Conservation (phyloP, 2,329 filamentous ascomycete species). For the Tolypocladium nubicola region DNA sequence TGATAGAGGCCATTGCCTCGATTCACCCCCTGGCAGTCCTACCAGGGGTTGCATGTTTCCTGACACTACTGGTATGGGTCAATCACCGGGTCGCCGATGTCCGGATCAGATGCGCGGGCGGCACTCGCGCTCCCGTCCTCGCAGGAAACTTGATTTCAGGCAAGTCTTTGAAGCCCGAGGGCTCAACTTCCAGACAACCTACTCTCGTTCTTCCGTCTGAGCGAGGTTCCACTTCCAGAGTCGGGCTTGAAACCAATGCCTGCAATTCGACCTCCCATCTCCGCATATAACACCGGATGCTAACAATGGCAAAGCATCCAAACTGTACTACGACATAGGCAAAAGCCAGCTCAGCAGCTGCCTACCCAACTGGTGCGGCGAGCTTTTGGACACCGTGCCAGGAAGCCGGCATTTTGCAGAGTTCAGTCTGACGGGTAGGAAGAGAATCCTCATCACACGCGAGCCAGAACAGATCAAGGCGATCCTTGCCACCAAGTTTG, state of each 20-base stretch:
- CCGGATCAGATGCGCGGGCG: conserved; percentile 19
- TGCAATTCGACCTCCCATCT: not conserved
- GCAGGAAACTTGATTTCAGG: conserved; percentile 23
- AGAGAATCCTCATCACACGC: conserved; percentile 30
- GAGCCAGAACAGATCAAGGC: conserved; percentile 49
- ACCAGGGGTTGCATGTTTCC: not conserved
- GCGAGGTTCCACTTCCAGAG: too few species aligned
- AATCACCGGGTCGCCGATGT: conserved; percentile 12
- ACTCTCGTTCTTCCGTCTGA: too few species aligned
- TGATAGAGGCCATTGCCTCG: not conserved
- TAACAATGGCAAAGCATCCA: conserved; percentile 5
- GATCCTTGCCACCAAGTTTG: conserved; percentile 44
- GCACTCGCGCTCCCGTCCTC: conserved; percentile 19
- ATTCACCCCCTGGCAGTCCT: not conserved
- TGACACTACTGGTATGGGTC: conserved; percentile 10
- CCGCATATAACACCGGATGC: not conserved
- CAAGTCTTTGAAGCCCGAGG: conserved; percentile 3
- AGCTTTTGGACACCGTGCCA: conserved; percentile 4
- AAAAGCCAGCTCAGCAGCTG: conserved; percentile 9
- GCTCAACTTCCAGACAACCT: too few species aligned
- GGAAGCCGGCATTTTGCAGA: conserved; percentile 8
- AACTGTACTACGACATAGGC: conserved; percentile 8
- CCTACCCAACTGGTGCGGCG: conserved; percentile 8
- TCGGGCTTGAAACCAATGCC: too few species aligned
- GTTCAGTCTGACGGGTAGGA: conserved; percentile 9